Evolutionary conservation across 2,329 filamentous ascomycete genomes (phyloP).

Genomic region (Scolecobasidium constrictum): DNA sequence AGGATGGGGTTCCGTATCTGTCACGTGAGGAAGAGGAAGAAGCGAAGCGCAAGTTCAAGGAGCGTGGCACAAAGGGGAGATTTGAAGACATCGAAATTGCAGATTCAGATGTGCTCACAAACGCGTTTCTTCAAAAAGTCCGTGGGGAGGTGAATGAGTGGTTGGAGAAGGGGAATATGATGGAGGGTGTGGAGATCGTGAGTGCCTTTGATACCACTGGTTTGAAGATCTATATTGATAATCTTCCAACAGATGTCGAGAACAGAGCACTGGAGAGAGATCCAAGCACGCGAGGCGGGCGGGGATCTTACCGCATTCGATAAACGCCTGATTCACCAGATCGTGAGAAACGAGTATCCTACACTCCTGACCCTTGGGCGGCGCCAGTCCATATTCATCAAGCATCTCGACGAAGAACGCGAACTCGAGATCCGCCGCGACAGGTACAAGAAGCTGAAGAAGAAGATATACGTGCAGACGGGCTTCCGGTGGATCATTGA

Average conservation of each 20-base stretch:
- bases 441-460: constrained; percentile 17
- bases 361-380: constrained; percentile 29
- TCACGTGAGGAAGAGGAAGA: constrained; percentile 46
- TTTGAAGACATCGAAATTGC: constrained; percentile 38
- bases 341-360: constrained; percentile 51
- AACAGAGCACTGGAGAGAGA: constrained; percentile 2
- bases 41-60: constrained; percentile 33
- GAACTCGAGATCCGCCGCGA: constrained; percentile 21
- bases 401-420: constrained; percentile 29
- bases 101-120: constrained; percentile 38
- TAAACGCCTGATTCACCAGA: constrained; percentile 53
- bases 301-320: constrained; percentile 37
- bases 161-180: constrained; percentile 23
- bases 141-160: constrained; percentile 36
- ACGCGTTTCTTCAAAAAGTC: constrained; percentile 39
- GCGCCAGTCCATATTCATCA: constrained; percentile 32
- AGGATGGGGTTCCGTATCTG: constrained; percentile 49
- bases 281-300: neutral
- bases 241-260: neutral
- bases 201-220: neutral
- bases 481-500: constrained; percentile 41
- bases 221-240: neutral
- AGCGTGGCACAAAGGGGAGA: constrained; percentile 30
- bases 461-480: constrained; percentile 27
- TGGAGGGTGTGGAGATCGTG: constrained; percentile 11